A percentile compares a stretch with the other conserved stretches of the same genome.
phyloP scores from a whole-genome alignment of 768 basidiomycete species.

The Tricholoma sp. region DNA sequence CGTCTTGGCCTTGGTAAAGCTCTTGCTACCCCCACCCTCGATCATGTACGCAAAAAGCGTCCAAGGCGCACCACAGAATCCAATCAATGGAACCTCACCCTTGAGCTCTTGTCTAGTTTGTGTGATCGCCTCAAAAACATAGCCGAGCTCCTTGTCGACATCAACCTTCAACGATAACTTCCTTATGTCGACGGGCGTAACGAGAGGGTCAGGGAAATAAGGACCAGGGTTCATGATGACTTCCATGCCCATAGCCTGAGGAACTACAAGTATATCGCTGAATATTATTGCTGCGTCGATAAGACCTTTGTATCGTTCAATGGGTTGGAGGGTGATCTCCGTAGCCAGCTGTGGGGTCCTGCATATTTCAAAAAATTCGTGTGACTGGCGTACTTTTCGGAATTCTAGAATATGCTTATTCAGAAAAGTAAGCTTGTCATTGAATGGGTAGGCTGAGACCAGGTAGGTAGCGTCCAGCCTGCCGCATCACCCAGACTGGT shows the following conservation, averaged over 20 bases:
- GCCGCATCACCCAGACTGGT: constrained; percentile 99
- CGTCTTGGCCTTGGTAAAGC: constrained; percentile 84
- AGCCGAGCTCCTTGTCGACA: constrained; percentile 79
- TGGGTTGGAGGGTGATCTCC: constrained; percentile 90
- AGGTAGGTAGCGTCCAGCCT: constrained; percentile 93
- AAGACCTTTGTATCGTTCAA: constrained; percentile 78
- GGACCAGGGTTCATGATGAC: constrained; percentile 94
- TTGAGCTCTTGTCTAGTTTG: constrained; percentile 72
- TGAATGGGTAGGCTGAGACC: constrained; percentile 40
- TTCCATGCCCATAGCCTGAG: constrained; percentile 96
- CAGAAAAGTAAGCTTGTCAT: constrained; percentile 1
- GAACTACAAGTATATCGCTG: constrained; percentile 95
- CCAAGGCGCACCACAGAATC: constrained; percentile 98
- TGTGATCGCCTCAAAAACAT: constrained; percentile 91
- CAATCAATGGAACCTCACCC: constrained; percentile 92
- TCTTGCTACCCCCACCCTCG: constrained; percentile 92
- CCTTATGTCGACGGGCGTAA: constrained; percentile 65
- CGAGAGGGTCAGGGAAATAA: constrained; percentile 80
- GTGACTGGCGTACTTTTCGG: constrained; percentile 72
- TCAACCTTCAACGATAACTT: constrained; percentile 62
- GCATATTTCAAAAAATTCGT: constrained; percentile 96
- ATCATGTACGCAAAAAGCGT: constrained; percentile 98
- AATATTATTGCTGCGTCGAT: constrained; percentile 98
- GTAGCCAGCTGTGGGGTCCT: constrained; percentile 86
- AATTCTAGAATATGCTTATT: constrained; percentile 57